Evolutionary conservation across 2,329 filamentous ascomycete species (phyloP).

Genomic region (Epichloe sylvatica): DNA sequence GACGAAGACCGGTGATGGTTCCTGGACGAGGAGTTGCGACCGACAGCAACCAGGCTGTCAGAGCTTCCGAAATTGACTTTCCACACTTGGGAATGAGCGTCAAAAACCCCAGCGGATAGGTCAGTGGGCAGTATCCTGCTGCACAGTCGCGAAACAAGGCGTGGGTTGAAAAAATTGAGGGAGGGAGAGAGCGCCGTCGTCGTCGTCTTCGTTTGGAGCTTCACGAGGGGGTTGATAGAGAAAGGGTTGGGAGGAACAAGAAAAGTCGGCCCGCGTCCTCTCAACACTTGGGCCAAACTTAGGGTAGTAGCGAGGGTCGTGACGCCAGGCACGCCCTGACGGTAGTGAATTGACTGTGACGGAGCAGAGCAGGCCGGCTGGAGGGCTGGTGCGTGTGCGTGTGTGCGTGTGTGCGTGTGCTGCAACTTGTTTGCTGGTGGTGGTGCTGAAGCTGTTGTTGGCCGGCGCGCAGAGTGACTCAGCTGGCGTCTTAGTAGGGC

Average conservation of each 20-base stretch:
- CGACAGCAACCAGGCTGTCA: conserved; percentile 1
- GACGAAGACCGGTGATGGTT: neutral
- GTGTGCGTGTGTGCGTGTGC: neutral
- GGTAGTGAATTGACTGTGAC: neutral
- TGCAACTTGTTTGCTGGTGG: neutral
- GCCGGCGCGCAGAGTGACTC: conserved; percentile 1
- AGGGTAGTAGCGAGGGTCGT: no score
- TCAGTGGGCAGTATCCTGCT: neutral
- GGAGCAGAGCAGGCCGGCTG: neutral
- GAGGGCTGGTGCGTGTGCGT: neutral
- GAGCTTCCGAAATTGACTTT: neutral
- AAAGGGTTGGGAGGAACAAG: no score
- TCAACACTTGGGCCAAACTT: no score
- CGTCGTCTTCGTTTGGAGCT: neutral
- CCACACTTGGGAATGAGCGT: neutral
- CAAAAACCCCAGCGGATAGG: neutral
- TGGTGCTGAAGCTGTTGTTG: neutral
- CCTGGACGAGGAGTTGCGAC: neutral
- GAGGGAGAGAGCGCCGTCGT: neutral
- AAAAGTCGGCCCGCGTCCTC: no score
- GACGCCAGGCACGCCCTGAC: neutral
- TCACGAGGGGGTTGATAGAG: neutral
- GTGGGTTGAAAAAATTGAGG: neutral
- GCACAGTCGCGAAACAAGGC: neutral
- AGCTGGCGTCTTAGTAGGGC: conserved; percentile 1